phyloP scores from a whole-genome alignment of 352 stramenopile genomes.

The Phytophthora palmivora region DNA sequence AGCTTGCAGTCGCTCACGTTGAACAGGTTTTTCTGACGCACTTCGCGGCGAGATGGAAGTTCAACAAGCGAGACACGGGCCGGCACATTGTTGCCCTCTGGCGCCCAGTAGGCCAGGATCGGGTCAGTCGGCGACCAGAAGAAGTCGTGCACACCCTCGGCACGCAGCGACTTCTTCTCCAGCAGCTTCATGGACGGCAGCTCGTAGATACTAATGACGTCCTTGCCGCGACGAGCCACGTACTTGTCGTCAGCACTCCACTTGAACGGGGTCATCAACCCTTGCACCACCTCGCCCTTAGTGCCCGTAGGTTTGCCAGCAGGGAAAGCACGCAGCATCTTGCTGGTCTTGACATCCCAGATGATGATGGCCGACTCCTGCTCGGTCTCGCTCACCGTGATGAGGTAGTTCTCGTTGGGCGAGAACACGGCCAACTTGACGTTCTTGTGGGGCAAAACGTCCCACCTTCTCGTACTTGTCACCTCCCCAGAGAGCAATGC shows the following conservation, averaged over 20 bases:
- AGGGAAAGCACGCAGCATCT: slow-evolving; percentile 86
- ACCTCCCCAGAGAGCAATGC: slow-evolving; percentile 98
- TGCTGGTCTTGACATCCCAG: slow-evolving; percentile 94
- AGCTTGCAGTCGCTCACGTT: slow-evolving; percentile 96
- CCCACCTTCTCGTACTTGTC: slow-evolving; percentile 97
- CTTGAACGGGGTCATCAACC: slow-evolving; percentile 92
- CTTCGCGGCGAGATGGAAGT: slow-evolving; percentile 93
- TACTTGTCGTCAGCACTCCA: slow-evolving; percentile 97
- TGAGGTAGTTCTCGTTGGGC: slow-evolving; percentile 96
- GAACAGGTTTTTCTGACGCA: slow-evolving; percentile 99
- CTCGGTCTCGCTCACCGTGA: slow-evolving; percentile 96
- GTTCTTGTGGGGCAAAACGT: slow-evolving; percentile 95
- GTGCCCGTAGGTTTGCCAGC: slow-evolving; percentile 80
- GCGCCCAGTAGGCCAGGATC: slow-evolving; percentile 97
- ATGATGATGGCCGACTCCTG: slow-evolving; percentile 96
- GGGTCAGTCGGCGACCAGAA: slow-evolving; percentile 97
- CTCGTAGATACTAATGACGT: slow-evolving; percentile 95
- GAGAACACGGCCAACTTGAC: slow-evolving; percentile 96
- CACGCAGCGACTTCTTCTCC: slow-evolving; percentile 96
- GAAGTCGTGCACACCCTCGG: slow-evolving; percentile 97
- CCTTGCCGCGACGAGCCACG: slow-evolving; percentile 94
- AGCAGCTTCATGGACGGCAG: slow-evolving; percentile 97
- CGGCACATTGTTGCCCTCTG: slow-evolving; percentile 94
- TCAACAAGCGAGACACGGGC: slow-evolving; percentile 98
- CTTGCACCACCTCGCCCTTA: slow-evolving; percentile 80